These are phyloP conservation scores for Erodium maritimum DNA, from an alignment of 345 rosid genomes.

Conservation along the genomic window DNA sequence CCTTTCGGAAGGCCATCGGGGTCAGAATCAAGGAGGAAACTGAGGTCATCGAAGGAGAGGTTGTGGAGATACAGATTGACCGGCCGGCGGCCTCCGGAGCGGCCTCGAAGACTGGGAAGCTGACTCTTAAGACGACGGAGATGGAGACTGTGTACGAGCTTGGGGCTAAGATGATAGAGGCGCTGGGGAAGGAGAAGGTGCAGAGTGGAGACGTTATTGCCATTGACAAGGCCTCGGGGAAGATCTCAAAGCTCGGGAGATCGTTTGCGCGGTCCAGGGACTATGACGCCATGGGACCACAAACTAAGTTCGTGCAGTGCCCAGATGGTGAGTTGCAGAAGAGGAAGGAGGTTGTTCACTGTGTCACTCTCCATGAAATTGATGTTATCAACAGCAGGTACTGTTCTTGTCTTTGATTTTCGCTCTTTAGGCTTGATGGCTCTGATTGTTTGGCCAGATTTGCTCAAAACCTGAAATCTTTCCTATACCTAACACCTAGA, in stretches of 20 bases:
- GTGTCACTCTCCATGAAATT: conserved; percentile 89
- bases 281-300: conserved; percentile 93
- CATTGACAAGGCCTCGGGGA: conserved; percentile 79
- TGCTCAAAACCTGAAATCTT: too few relatives aligned
- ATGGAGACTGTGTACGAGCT: conserved; percentile 89
- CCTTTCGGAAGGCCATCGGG: conserved; percentile 76
- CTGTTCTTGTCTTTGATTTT: conserved; percentile 1
- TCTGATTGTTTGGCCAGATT: too few relatives aligned
- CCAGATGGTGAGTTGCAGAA: conserved; percentile 97
- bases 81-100: conserved; percentile 69
- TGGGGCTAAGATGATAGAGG: conserved; percentile 88
- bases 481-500: too few relatives aligned
- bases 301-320: conserved; percentile 90
- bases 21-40: conserved; percentile 91
- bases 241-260: conserved; percentile 84
- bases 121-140: conserved; percentile 89
- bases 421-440: too few relatives aligned
- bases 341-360: conserved; percentile 93
- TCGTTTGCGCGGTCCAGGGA: conserved; percentile 86
- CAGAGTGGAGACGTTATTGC: conserved; percentile 95
- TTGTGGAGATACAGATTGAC: conserved; percentile 81
- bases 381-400: conserved; percentile 99
- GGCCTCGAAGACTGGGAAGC: conserved; percentile 79
- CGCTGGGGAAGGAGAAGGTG: conserved; percentile 77
- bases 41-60: conserved; percentile 84